A percentile compares a stretch with the other conserved stretches of the same genome.
phyloP scores from a whole-genome alignment of 2,329 filamentous ascomycete species.

The Davidsoniella eucalypti region DNA sequence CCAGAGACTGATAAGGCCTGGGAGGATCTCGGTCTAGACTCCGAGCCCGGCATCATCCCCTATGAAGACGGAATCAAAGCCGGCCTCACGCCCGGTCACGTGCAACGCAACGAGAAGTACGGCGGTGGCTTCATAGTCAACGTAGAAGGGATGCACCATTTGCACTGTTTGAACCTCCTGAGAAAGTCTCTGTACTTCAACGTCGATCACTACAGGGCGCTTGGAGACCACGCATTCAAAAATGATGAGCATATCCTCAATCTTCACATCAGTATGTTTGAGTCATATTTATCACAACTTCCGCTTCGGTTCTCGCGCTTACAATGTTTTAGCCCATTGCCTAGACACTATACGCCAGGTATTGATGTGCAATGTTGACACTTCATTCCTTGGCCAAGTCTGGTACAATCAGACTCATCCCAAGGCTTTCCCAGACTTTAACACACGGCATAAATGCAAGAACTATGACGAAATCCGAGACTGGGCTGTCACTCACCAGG shows the following conservation, averaged over 20 bases:
- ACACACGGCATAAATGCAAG: slow-evolving; percentile 41
- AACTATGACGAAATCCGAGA: slow-evolving; percentile 35
- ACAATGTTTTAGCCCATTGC: slow-evolving; percentile 31
- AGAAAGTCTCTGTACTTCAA: slow-evolving; percentile 43
- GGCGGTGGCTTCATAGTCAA: slow-evolving; percentile 44
- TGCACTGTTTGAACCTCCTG: slow-evolving; percentile 46
- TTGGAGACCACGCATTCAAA: slow-evolving; percentile 34
- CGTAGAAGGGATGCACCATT: slow-evolving; percentile 37
- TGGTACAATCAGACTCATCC: slow-evolving; percentile 34
- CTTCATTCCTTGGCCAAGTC: slow-evolving; percentile 42
- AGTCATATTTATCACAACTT: too few species aligned
- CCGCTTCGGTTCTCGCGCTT: too few species aligned
- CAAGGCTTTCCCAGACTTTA: slow-evolving; percentile 43
- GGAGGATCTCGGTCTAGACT: slow-evolving; percentile 28
- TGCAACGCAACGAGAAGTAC: slow-evolving; percentile 36
- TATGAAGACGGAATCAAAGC: slow-evolving; percentile 30
- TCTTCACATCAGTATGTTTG: slow-evolving; percentile 34
- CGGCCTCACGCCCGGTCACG: slow-evolving; percentile 36
- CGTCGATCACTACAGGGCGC: slow-evolving; percentile 36
- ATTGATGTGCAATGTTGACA: slow-evolving; percentile 45
- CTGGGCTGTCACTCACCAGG: slow-evolving; percentile 39
- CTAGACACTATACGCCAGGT: slow-evolving; percentile 45
- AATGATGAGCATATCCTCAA: slow-evolving; percentile 38
- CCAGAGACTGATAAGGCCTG: slow-evolving; percentile 42
- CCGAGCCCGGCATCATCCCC: slow-evolving; percentile 30